Percentiles rank a stretch among this genome's conserved stretches.
Evolutionary conservation across 768 basidiomycete species (phyloP).

Genomic region (Dentipellis fragilis): DNA sequence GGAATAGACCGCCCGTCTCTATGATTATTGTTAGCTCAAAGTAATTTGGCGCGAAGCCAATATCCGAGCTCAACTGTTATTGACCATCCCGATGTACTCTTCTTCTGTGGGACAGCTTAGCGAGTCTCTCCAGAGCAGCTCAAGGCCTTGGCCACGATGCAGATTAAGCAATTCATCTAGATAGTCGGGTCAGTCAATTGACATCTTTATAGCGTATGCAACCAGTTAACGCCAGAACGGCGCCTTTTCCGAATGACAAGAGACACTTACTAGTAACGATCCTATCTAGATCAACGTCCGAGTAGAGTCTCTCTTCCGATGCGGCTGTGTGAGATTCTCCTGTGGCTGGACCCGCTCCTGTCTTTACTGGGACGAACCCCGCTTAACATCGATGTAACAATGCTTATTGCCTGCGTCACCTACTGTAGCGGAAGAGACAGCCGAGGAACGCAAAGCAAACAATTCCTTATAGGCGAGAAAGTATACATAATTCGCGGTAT

Average conservation of each 20-base stretch:
- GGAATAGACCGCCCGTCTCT: slow-evolving; percentile 94
- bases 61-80: slow-evolving; percentile 61
- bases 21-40: not conserved
- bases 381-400: no score
- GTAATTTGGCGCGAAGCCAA: not conserved
- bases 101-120: slow-evolving; percentile 88
- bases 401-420: not conserved
- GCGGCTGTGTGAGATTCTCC: not conserved
- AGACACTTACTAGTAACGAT: slow-evolving; percentile 59
- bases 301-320: slow-evolving; percentile 14
- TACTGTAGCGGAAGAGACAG: not conserved
- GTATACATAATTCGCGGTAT: slow-evolving; percentile 94
- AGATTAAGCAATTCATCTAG: slow-evolving; percentile 29
- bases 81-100: slow-evolving; percentile 93
- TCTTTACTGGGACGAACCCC: not conserved
- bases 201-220: no score
- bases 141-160: slow-evolving; percentile 91
- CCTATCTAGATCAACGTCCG: slow-evolving; percentile 44
- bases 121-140: slow-evolving; percentile 90
- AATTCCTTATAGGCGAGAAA: slow-evolving; percentile 89
- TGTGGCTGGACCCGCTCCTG: not conserved
- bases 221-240: not conserved
- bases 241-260: not conserved
- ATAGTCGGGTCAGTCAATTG: no score
- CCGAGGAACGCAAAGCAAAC: slow-evolving; percentile 37